Evolutionary conservation across 768 basidiomycete species (phyloP).

Genomic region (Tubosaeta brunneosetosa): DNA sequence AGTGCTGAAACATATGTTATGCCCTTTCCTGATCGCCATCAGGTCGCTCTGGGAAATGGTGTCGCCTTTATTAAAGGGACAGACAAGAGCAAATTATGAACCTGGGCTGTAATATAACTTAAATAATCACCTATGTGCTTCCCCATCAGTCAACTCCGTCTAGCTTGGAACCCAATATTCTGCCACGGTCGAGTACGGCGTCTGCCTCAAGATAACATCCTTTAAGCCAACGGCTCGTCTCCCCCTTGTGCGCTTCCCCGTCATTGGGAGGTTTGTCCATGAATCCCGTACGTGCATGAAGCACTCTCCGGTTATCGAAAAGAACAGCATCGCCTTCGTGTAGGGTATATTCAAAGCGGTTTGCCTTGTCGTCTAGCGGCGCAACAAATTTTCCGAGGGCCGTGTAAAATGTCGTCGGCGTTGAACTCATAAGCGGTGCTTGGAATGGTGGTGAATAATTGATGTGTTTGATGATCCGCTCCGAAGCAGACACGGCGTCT

Average conservation of each 20-base stretch:
- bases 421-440: conserved; percentile 57
- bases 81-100: conserved; percentile 41
- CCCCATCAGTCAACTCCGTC: not conserved
- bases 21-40: not conserved
- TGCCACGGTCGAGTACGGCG: conserved; percentile 49
- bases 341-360: conserved; percentile 60
- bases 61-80: conserved; percentile 58
- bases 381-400: conserved; percentile 60
- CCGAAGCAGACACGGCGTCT: conserved; percentile 13
- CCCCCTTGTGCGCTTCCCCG: conserved; percentile 37
- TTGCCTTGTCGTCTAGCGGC: conserved; percentile 48
- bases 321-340: conserved; percentile 80
- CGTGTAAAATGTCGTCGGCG: conserved; percentile 52
- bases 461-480: conserved; percentile 51
- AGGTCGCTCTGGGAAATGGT: conserved; percentile 57
- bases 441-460: conserved; percentile 97
- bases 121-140: not conserved
- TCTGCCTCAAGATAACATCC: conserved; percentile 79
- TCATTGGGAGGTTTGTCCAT: conserved; percentile 30
- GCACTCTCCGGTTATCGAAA: conserved; percentile 87
- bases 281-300: conserved; percentile 87
- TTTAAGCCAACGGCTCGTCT: conserved; percentile 80
- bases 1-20: conserved; percentile 3
- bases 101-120: not conserved
- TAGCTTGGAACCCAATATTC: conserved; percentile 41